Base-by-base conservation (phyloP, 768 basidiomycete genomes). In the Leccinum uliginosum region DNA sequence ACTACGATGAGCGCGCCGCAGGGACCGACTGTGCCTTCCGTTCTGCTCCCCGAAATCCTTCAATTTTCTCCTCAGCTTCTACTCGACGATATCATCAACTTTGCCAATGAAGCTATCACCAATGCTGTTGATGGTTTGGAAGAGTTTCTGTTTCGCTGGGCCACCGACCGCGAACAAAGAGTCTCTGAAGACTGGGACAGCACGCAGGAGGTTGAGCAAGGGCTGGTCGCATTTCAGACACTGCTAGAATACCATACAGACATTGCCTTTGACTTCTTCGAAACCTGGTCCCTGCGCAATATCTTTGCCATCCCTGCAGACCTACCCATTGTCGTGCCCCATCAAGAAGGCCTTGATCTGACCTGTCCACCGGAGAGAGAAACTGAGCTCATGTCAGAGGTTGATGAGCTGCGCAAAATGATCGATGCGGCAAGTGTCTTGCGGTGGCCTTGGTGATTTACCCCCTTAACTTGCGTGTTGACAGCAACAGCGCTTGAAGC, bases 221-320 rank as follows among this genome's bases (percentile, higher is more conserved):
- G 92, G 2, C 73, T 93, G 2, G 87, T 91, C 50, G 81, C 89
- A 23, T 91, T 96, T 60, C 91, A 95, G 69, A 94, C 93, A 0
- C 78, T 95, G 45, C 78, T 97, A 14, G 91, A 94, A 66, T 84
- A 84, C 54, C 93, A 94, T 62, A 86, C 90, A 45, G 93, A 97
- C 66, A 80, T 91, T 46, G 93, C 93, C 0, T 91, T 95, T 58
- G 93, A 97, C 69, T 89, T 87, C 67, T 91, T 97, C 64, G 93
- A 93, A 72, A 86, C 85, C 0, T 96, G 93, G 93, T 86, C 84
- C 11, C 70, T 93, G 65, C 77, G 92, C 43, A 97, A 96, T 71
- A 88, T 93, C 55, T 96, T 96, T 64, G 82, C 84, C 51, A 79
- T 93, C 15, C 83, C 86, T 0, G 76, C 81, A 3, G 83, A 85